Base-by-base conservation (phyloP, 2,329 filamentous ascomycete species). In the Pseudopithomyces chartarum region DNA sequence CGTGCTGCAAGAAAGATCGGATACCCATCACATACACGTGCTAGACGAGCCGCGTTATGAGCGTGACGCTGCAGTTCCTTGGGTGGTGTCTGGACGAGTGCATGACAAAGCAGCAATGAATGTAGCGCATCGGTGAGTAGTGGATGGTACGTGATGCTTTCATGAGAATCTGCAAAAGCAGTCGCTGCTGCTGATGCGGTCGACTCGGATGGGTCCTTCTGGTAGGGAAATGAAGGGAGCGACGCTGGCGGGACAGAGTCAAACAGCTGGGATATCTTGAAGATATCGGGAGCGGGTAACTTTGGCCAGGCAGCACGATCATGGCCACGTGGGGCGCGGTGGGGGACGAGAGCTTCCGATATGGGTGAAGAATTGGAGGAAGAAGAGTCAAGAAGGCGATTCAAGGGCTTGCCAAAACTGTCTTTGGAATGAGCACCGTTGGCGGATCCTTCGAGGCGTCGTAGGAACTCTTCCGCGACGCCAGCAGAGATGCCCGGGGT, bases 61-160 rank as follows among this genome's bases (percentile, higher is more conserved):
- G 90, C 90, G 70, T 95, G 90, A 34, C 91, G 89, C 48, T 87
- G 85, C 33, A 93, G 84, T 72, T 95, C 91, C 65, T 90, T 91
- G 11, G 85, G 75, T 0, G 90, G 90, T 0, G 91, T 96, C 74
- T 94, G 91, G 7, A 91, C 78, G 10, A 96, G 84, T n/a, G 85
- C 85, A 74, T 96, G 91, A 63, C 88, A 90, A 39, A 96, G 84
- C 8, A 96, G 85, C 1, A 95, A 76, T 4, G 87, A 88, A 73
- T 96, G 91, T 0, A 96, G 82, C 1, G 89, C 89, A 62, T 96
- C 91, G 6, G 87, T 87, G 11, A 96, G 81, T 8, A 95, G 82
- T 0, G 91, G 92, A 67, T 96, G 91, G 71, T 91, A 95, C 1
- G 90, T 95, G 26, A 91, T 82, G 39, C 84, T 83, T 76, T 92